Base-by-base conservation (phyloP, 1,284 basidiomycete species). In the Pterulicium gracile region DNA sequence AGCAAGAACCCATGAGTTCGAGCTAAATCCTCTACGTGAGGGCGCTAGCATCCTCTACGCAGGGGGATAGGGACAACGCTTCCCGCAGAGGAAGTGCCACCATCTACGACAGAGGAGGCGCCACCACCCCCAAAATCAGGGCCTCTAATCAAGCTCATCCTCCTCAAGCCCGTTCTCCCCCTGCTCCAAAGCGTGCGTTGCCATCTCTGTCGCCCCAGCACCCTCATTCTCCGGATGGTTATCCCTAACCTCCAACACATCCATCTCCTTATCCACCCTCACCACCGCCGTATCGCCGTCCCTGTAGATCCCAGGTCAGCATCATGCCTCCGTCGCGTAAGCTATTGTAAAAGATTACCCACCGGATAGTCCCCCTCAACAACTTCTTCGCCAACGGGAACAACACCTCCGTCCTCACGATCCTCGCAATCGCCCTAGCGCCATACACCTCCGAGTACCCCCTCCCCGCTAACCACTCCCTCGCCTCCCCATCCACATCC, bases 371-470 rank as follows among this genome's bases (percentile, higher is more conserved):
- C 1, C 88, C 89, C 43, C 70, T 71, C 52, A 93, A 63, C 56
- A 92, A 54, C 58, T 81, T 85, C 58, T 78, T 75, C 0, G 89
- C 87, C 17, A 92, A 66, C 19, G 83, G 85, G 67, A 87, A 87
- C 27, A 89, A 61, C 7, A 92, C 81, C 55, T 84, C 75, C 47
- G 79, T 81, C 49, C 84, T 69, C 5, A 92, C 81, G n/a, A 89
- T 77, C 19, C 88, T 68, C 21, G 82, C 81, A 47, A 92, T 86
- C 10, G 88, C 86, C 22, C 93, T 72, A 0, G 92, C 93, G 15
- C 93, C 85, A 61, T 93, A 97, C 18, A 82, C 63, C 43, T 90
- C 80, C 12, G 88, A 88, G 62, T 91, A 95, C 0, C 94, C 94
- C 47, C 81, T 69, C 50, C 75, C 58, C 0, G 84, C 87, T 3